Evolutionary conservation across 1,139 yeast genomes (phyloP).

Genomic region (Blastobotrys capitulatus): DNA sequence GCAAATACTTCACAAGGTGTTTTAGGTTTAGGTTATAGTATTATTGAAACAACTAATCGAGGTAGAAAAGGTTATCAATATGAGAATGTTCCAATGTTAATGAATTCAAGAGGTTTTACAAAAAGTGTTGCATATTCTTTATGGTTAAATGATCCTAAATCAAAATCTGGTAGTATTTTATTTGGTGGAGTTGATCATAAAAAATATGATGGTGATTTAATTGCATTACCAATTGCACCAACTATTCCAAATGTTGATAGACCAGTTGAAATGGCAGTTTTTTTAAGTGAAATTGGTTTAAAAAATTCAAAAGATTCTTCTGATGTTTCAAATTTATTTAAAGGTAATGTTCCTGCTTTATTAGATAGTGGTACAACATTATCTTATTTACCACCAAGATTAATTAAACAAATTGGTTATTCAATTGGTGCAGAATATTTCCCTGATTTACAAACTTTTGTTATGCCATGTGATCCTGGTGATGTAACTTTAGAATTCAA

Average conservation of each 20-base stretch:
- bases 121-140: slow-evolving; percentile 42
- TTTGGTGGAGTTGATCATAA: slow-evolving; percentile 51
- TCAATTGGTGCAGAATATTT: slow-evolving; percentile 13
- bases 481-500: slow-evolving; percentile 22
- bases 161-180: slow-evolving; percentile 37
- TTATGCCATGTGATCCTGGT: slow-evolving; percentile 16
- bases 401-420: slow-evolving; percentile 18
- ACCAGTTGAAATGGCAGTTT: slow-evolving; percentile 22
- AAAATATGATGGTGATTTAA: slow-evolving; percentile 35
- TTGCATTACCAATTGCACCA: slow-evolving; percentile 25
- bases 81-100: slow-evolving; percentile 14
- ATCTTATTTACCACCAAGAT: slow-evolving; percentile 44
- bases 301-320: slow-evolving; percentile 3
- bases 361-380: slow-evolving; percentile 68
- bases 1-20: slow-evolving; percentile 45
- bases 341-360: slow-evolving; percentile 22
- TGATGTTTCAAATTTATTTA: neutral
- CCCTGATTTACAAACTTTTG: slow-evolving; percentile 12
- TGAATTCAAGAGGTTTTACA: slow-evolving; percentile 41
- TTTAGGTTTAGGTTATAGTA: slow-evolving; percentile 49
- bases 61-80: slow-evolving; percentile 11
- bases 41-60: slow-evolving; percentile 33
- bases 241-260: slow-evolving; percentile 8
- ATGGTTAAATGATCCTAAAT: slow-evolving; percentile 25
- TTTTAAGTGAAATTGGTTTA: slow-evolving; percentile 17